Evolutionary conservation across 305 asterid genomes (phyloP).

Genomic region (Andrographis paniculata): DNA sequence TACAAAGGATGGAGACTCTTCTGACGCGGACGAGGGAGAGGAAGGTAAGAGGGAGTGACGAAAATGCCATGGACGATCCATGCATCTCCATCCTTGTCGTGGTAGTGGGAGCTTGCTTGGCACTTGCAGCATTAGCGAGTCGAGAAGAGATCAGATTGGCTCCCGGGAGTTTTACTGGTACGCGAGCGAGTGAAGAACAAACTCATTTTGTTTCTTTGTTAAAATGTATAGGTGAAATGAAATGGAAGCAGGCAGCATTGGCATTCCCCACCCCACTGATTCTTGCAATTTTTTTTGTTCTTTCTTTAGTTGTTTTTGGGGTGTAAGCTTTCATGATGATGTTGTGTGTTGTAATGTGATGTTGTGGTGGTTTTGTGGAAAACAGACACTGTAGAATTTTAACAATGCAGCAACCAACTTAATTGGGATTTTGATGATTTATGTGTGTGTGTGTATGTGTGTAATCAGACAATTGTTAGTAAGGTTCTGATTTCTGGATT

Average conservation of each 20-base stretch:
- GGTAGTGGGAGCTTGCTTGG: constrained; percentile 8
- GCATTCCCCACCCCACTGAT: constrained; percentile 15
- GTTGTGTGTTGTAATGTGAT: neutral
- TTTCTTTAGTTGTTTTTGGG: neutral
- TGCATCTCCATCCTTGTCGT: neutral
- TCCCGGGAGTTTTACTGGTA: constrained; percentile 2
- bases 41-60: constrained; percentile 43
- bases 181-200: constrained; percentile 4
- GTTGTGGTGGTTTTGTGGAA: too few species aligned
- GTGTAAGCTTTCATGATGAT: too few species aligned
- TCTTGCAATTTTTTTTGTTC: constrained; percentile 16
- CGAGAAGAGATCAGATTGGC: constrained; percentile 10
- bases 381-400: too few species aligned
- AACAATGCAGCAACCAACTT: too few species aligned
- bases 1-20: constrained; percentile 35
- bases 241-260: too few species aligned
- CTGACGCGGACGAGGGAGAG: constrained; percentile 53
- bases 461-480: too few species aligned
- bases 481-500: too few species aligned
- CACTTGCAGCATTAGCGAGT: constrained; percentile 5
- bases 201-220: constrained; percentile 12
- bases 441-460: too few species aligned
- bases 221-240: constrained; percentile 23
- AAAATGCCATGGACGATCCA: neutral
- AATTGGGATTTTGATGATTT: too few species aligned